Evolutionary conservation across 163 green algal species (phyloP).

Genomic region (Coccomyxa subellipsoidea): DNA sequence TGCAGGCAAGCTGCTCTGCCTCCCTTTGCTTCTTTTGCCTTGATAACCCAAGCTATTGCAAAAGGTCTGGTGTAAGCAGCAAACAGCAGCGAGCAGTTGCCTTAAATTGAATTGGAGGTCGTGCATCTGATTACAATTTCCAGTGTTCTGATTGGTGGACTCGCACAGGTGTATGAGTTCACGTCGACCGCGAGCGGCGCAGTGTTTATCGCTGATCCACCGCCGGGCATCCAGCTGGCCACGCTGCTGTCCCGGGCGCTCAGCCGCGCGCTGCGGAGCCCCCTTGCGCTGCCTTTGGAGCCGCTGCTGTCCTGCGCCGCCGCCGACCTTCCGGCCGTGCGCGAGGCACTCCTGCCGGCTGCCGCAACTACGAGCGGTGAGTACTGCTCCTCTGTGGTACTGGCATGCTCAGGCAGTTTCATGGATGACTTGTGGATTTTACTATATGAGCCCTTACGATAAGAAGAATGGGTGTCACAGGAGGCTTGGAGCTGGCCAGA

Average conservation of each 20-base stretch:
- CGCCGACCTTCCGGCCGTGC: not conserved
- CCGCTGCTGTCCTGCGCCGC: conserved; percentile 37
- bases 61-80: no score
- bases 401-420: no score
- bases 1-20: not conserved
- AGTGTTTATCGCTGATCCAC: conserved; percentile 49
- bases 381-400: not conserved
- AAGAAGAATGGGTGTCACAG: no score
- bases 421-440: no score
- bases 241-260: conserved; percentile 45
- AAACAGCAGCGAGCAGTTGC: not conserved
- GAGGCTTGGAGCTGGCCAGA: not conserved
- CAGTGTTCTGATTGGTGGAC: not conserved
- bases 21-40: no score
- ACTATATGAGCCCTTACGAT: no score
- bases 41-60: no score
- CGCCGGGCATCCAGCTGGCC: conserved; percentile 33
- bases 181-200: not conserved
- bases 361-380: not conserved
- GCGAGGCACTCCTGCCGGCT: not conserved
- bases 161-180: conserved; percentile 29
- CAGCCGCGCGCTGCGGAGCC: conserved; percentile 49
- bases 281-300: conserved; percentile 56
- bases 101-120: not conserved
- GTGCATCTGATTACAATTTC: not conserved